phyloP scores from a whole-genome alignment of 345 rosid genomes.

The Boechera retrofracta region DNA sequence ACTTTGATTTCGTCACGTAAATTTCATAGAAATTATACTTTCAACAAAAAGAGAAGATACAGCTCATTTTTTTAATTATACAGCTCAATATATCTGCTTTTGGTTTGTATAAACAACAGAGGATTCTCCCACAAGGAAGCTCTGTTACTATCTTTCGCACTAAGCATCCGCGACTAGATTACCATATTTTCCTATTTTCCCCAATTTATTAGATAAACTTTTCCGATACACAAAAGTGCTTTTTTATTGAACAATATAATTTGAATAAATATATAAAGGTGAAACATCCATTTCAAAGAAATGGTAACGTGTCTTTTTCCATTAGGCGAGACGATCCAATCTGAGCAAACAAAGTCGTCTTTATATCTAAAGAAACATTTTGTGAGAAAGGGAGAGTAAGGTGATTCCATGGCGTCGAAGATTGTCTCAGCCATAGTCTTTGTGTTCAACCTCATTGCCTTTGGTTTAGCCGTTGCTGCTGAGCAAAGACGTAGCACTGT shows the following conservation, averaged over 20 bases:
- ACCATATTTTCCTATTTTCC: conserved; percentile 11
- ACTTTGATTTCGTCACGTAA: conserved; percentile 19
- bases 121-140: conserved; percentile 25
- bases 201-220: not conserved
- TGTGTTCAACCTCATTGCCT: conserved; percentile 84
- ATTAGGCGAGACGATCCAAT: conserved; percentile 39
- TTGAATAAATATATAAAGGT: conserved; percentile 42
- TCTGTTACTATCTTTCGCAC: conserved; percentile 19
- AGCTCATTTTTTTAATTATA: not conserved
- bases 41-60: not conserved
- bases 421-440: conserved; percentile 64
- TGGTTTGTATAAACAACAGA: conserved; percentile 17
- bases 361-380: conserved; percentile 34
- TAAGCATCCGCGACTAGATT: conserved; percentile 25
- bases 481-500: conserved; percentile 98
- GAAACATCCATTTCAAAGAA: conserved; percentile 43
- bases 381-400: conserved; percentile 27
- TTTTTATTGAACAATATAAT: not conserved
- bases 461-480: conserved; percentile 93
- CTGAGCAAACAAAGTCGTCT: conserved; percentile 37
- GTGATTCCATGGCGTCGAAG: conserved; percentile 79
- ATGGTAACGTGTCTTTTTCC: conserved; percentile 54
- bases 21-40: not conserved
- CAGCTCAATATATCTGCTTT: not conserved
- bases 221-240: conserved; percentile 5